phyloP scores from a whole-genome alignment of 2,329 filamentous ascomycete genomes.

The Penicillium sumatraense region DNA sequence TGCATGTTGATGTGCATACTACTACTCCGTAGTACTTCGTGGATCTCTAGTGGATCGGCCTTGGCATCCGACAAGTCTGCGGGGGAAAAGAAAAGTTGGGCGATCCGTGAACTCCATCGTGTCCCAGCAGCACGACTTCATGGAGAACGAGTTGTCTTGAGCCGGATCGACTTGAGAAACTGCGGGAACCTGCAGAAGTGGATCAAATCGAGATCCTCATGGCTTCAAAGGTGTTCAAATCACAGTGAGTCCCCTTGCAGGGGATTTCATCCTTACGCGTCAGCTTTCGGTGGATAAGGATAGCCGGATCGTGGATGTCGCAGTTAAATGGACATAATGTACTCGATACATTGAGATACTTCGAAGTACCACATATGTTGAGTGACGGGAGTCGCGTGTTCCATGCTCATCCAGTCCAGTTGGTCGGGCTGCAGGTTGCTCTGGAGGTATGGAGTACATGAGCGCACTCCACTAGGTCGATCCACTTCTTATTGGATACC shows the following conservation, averaged over 20 bases:
- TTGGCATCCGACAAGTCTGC: slow-evolving; percentile 13
- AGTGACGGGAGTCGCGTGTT: slow-evolving; percentile 6
- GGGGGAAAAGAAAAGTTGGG: slow-evolving; percentile 18
- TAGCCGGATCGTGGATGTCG: background rate
- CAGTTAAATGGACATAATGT: background rate
- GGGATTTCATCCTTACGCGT: slow-evolving; percentile 4
- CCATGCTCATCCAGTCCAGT: background rate
- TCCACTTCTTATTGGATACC: slow-evolving; percentile 4
- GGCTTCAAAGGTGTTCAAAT: slow-evolving; percentile 18
- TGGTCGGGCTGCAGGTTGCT: background rate
- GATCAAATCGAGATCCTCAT: slow-evolving; percentile 3
- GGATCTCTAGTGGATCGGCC: background rate
- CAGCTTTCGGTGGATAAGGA: background rate
- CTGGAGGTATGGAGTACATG: background rate
- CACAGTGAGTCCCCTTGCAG: slow-evolving; percentile 26
- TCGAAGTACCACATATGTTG: background rate
- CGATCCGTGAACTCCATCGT: background rate
- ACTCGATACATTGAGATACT: background rate
- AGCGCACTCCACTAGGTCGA: background rate
- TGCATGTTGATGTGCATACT: no score
- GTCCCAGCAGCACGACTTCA: background rate
- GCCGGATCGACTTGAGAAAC: background rate
- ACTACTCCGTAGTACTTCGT: no score
- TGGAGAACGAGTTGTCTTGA: background rate
- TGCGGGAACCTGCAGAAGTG: slow-evolving; percentile 21